Percentiles rank a stretch among this genome's conserved stretches.
Evolutionary conservation across 352 stramenopile species (phyloP).

Genomic region (Pythium biforme): DNA sequence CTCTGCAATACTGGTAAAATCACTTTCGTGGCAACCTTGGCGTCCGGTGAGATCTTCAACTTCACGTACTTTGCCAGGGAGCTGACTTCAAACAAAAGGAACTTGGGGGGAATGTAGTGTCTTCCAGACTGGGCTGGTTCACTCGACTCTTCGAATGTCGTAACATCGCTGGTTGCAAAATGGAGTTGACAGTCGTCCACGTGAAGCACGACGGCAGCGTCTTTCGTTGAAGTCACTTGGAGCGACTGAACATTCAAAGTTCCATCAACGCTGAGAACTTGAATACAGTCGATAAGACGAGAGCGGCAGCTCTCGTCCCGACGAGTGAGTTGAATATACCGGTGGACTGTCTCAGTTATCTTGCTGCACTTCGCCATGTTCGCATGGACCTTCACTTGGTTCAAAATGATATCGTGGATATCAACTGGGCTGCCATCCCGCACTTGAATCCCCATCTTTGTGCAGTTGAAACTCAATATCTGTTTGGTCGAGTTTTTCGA

Average conservation of each 20-base stretch:
- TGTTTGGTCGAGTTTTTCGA: conserved; percentile 28
- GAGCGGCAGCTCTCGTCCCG: conserved; percentile 23
- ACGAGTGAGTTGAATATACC: conserved; percentile 28
- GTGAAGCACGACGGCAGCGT: neutral
- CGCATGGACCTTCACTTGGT: conserved; percentile 40
- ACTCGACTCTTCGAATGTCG: neutral
- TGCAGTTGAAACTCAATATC: conserved; percentile 32
- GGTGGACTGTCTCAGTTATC: conserved; percentile 36
- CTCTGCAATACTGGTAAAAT: conserved; percentile 35
- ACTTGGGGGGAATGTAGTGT: conserved; percentile 8
- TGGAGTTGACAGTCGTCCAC: conserved; percentile 27
- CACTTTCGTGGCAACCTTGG: neutral
- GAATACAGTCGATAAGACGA: conserved; percentile 21
- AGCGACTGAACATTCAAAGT: conserved; percentile 17
- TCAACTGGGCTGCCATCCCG: neutral
- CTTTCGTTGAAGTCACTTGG: neutral
- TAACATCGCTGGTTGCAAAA: conserved; percentile 46
- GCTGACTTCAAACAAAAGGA: conserved; percentile 41
- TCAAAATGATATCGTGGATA: conserved; percentile 13
- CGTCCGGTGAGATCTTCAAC: conserved; percentile 17
- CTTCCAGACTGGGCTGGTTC: neutral
- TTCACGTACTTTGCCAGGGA: conserved; percentile 19
- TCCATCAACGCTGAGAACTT: conserved; percentile 41
- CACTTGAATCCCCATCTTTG: conserved; percentile 27
- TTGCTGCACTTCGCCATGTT: conserved; percentile 39